Percentiles rank a stretch among this genome's conserved stretches.
These are phyloP conservation scores for Coemansia sp. DNA, from an alignment of 192 early-diverging fungal species.

Conservation along the genomic window DNA sequence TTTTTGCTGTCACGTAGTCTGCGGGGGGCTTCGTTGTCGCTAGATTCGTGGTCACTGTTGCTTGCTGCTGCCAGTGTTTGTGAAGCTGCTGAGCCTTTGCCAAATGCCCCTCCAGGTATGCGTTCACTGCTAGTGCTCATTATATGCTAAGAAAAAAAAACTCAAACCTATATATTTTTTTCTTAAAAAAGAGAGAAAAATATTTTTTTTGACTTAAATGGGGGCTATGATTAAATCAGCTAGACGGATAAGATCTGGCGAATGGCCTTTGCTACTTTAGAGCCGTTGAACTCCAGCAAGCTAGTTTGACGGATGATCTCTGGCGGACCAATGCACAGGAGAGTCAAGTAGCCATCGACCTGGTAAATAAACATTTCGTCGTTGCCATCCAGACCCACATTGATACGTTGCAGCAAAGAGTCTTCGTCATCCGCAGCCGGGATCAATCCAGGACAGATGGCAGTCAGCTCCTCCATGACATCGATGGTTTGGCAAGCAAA, in stretches of 20 bases:
- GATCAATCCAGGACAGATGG: constrained; percentile 57
- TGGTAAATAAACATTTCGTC: constrained; percentile 39
- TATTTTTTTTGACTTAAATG: no score
- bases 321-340: constrained; percentile 34
- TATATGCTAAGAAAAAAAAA: no score
- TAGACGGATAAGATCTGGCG: constrained; percentile 32
- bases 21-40: not conserved
- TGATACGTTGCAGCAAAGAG: constrained; percentile 18
- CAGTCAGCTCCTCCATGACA: constrained; percentile 78
- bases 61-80: no score
- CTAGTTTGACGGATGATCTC: constrained; percentile 31
- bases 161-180: no score
- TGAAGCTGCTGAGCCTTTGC: no score
- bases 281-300: constrained; percentile 46
- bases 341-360: constrained; percentile 26
- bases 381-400: constrained; percentile 22
- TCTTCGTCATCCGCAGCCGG: constrained; percentile 15
- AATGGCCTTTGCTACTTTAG: constrained; percentile 48
- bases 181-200: no score
- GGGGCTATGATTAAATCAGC: no score
- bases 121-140: no score
- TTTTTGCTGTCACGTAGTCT: constrained; percentile 6
- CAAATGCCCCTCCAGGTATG: no score
- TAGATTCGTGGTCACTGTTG: no score
- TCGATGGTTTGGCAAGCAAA: constrained; percentile 96